A percentile compares a stretch with the other conserved stretches of the same genome.
phyloP scores from a whole-genome alignment of 371 early-diverging fungal species.

The Rhizomucor miehei region DNA sequence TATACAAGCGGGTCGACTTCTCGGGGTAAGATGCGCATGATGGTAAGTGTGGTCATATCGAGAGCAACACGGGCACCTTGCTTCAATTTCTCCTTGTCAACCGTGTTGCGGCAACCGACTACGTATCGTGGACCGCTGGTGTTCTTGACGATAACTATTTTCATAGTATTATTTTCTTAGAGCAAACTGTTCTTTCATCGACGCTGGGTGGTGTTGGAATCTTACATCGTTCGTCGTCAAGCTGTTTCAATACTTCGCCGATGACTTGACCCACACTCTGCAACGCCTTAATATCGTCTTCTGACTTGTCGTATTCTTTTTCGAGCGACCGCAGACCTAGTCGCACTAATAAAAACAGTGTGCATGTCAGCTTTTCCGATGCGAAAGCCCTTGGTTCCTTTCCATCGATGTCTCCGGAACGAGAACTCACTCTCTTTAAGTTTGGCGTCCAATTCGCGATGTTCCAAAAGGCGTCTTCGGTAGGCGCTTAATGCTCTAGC shows the following conservation, averaged over 20 bases:
- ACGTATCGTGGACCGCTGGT: conserved; percentile 99
- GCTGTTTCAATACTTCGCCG: conserved; percentile 98
- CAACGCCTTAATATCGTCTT: conserved; percentile 97
- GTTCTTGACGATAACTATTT: conserved; percentile 98
- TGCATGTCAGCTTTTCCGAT: too few relatives aligned
- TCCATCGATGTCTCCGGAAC: not conserved
- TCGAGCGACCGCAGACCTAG: conserved; percentile 80
- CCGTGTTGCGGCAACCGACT: conserved; percentile 96
- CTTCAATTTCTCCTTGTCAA: conserved; percentile 92
- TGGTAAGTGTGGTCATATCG: conserved; percentile 99
- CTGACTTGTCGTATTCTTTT: conserved; percentile 92
- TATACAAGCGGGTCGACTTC: conserved; percentile 99
- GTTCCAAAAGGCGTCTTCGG: conserved; percentile 85
- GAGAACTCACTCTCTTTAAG: conserved; percentile 84
- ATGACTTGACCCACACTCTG: conserved; percentile 99
- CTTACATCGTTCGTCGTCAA: conserved; percentile 96
- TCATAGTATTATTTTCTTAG: not conserved
- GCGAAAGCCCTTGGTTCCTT: too few relatives aligned
- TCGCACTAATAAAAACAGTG: conserved; percentile 66
- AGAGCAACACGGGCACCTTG: conserved; percentile 97
- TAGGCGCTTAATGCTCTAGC: conserved; percentile 82
- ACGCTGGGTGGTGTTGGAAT: not conserved
- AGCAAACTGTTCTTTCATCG: not conserved
- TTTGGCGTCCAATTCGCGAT: conserved; percentile 92
- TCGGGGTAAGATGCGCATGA: conserved; percentile 97